Percentiles rank a stretch among this genome's conserved stretches.
These are phyloP conservation scores for Penicillium sp. DNA, from an alignment of 2,329 filamentous ascomycete species.

Conservation along the genomic window DNA sequence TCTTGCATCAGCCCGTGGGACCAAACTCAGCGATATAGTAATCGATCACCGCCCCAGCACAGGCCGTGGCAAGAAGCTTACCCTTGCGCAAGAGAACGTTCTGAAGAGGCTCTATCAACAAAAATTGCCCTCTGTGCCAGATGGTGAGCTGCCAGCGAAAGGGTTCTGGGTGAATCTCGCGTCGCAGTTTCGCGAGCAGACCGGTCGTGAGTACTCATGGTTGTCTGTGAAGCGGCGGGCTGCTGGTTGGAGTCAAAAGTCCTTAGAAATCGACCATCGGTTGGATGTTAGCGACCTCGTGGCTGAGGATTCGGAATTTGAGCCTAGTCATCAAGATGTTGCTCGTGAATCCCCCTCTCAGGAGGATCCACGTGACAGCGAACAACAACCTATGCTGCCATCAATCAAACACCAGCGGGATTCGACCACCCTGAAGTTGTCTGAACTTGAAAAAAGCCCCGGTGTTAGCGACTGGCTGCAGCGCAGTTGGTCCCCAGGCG, in stretches of 20 bases:
- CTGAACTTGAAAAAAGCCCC: background rate
- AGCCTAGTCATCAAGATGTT: background rate
- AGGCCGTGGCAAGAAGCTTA: conserved; percentile 2
- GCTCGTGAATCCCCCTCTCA: too few relatives aligned
- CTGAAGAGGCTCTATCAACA: background rate
- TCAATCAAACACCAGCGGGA: background rate
- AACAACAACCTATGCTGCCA: background rate
- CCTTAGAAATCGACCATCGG: background rate
- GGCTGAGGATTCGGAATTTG: background rate
- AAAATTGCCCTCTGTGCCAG: background rate
- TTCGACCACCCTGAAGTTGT: background rate
- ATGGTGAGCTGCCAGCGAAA: background rate
- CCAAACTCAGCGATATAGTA: background rate
- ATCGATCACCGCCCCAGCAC: background rate
- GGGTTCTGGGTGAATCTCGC: conserved; percentile 2
- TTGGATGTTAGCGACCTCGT: background rate
- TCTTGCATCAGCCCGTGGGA: conserved; percentile 1
- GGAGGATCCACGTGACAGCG: background rate
- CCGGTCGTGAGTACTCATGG: conserved; percentile 4
- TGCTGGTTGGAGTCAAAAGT: background rate
- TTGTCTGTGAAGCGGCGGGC: conserved; percentile 2
- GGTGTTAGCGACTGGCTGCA: background rate
- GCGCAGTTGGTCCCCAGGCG: background rate
- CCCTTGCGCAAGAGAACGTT: background rate
- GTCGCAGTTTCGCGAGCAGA: background rate